Evolutionary conservation across 805 yeast species (phyloP).

Genomic region (Spathaspora passalidarum): DNA sequence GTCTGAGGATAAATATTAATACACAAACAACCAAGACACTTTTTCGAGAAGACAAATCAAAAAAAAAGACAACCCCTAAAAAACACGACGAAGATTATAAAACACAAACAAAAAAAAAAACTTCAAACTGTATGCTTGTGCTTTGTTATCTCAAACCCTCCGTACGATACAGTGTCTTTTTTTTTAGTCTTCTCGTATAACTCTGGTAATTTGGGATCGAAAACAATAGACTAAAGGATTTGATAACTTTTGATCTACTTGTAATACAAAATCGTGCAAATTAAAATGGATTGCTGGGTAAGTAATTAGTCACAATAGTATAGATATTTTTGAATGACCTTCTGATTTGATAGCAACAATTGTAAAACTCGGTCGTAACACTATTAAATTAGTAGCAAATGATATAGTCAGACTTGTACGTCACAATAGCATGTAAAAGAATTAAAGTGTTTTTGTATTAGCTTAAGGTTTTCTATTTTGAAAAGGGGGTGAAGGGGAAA

Average conservation of each 20-base stretch:
- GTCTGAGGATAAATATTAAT: no score
- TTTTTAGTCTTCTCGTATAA: neutral
- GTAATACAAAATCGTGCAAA: no score
- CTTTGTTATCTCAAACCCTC: neutral
- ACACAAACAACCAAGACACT: neutral
- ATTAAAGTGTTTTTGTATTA: neutral
- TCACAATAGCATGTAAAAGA: no score
- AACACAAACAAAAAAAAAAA: neutral
- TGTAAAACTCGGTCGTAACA: neutral
- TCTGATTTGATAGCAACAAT: neutral
- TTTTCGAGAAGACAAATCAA: neutral
- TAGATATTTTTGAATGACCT: neutral
- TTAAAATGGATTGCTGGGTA: no score
- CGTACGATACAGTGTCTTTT: neutral
- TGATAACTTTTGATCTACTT: no score
- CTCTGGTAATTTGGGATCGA: no score
- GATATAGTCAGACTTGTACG: no score
- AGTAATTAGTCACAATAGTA: no score
- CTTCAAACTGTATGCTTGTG: neutral
- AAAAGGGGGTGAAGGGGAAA: neutral
- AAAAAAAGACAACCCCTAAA: neutral
- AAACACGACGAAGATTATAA: neutral
- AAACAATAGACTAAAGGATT: no score
- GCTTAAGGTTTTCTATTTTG: neutral
- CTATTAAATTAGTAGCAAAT: neutral